phyloP scores from a whole-genome alignment of 768 basidiomycete genomes.

The Serendipita indica region DNA sequence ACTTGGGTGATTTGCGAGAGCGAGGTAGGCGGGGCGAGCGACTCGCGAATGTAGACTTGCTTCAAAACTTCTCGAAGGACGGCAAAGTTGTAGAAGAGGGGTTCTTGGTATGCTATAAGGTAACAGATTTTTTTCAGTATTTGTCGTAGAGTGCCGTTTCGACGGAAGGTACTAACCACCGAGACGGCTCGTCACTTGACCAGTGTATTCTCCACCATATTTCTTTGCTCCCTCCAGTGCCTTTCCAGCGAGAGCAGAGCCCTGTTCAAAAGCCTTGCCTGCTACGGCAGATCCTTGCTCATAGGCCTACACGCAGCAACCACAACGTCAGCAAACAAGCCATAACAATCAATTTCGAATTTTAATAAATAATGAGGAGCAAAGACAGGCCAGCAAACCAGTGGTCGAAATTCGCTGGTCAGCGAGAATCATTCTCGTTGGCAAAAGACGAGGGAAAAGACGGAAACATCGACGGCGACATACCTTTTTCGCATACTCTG shows the following conservation, averaged over 20 bases:
- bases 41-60: conserved; percentile 57
- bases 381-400: background rate
- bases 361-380: background rate
- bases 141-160: background rate
- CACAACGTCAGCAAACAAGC: background rate
- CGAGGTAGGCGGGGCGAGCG: conserved; percentile 49
- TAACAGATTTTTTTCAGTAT: conserved; percentile 7
- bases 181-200: conserved; percentile 21
- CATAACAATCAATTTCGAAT: background rate
- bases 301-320: background rate
- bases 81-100: conserved; percentile 61
- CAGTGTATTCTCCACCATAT: conserved; percentile 33
- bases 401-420: background rate
- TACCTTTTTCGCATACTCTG: conserved; percentile 6
- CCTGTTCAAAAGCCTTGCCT: conserved; percentile 33
- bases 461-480: background rate
- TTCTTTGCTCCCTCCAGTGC: conserved; percentile 37
- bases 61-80: conserved; percentile 63
- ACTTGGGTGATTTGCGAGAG: conserved; percentile 37
- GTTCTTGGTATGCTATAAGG: conserved; percentile 52
- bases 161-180: background rate
- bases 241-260: conserved; percentile 28
- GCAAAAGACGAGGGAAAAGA: background rate
- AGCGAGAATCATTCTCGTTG: too few species aligned
- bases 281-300: conserved; percentile 19